Conservation (phyloP, 768 basidiomycete genomes). For the Leccinum rimulosum region DNA sequence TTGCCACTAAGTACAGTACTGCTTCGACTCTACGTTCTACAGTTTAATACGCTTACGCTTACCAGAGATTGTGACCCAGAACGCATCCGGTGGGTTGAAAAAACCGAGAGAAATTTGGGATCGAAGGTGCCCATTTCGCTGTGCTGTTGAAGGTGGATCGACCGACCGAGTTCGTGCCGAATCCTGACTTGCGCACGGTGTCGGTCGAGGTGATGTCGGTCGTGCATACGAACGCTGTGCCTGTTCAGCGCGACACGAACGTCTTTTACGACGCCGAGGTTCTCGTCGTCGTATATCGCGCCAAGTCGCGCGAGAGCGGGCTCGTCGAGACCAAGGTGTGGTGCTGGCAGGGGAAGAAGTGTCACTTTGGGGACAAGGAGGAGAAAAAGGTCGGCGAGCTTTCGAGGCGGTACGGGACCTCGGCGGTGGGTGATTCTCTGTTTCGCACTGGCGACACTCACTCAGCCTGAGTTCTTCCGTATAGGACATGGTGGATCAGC, state of each 20-base stretch:
- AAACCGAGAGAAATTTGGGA: too few relatives aligned
- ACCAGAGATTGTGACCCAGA: too few relatives aligned
- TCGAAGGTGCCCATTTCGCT: slow-evolving; percentile 26
- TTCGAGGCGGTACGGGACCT: slow-evolving; percentile 69
- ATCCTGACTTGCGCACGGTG: slow-evolving; percentile 48
- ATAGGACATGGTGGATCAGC: slow-evolving; percentile 49
- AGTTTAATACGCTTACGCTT: too few relatives aligned
- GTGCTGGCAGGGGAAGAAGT: slow-evolving; percentile 69
- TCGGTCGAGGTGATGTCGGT: slow-evolving; percentile 75
- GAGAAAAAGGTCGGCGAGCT: slow-evolving; percentile 67
- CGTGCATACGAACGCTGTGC: slow-evolving; percentile 45
- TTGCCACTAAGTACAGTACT: too few relatives aligned
- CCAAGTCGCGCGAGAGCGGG: slow-evolving; percentile 61
- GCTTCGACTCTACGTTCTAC: too few relatives aligned
- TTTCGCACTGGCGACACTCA: background rate
- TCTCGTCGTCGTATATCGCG: slow-evolving; percentile 65
- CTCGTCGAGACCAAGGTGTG: slow-evolving; percentile 72
- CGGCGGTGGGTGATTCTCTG: slow-evolving; percentile 44
- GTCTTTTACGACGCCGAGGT: slow-evolving; percentile 76
- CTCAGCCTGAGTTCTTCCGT: background rate
- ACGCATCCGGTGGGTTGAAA: too few relatives aligned
- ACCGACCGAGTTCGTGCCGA: slow-evolving; percentile 15
- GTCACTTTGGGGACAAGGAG: slow-evolving; percentile 55
- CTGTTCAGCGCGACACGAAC: slow-evolving; percentile 44
- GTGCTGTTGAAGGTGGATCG: slow-evolving; percentile 37